Percentiles rank a stretch among this genome's conserved stretches.
Evolutionary conservation across 352 stramenopile species (phyloP).

Genomic region (Phytophthora aleatoria): DNA sequence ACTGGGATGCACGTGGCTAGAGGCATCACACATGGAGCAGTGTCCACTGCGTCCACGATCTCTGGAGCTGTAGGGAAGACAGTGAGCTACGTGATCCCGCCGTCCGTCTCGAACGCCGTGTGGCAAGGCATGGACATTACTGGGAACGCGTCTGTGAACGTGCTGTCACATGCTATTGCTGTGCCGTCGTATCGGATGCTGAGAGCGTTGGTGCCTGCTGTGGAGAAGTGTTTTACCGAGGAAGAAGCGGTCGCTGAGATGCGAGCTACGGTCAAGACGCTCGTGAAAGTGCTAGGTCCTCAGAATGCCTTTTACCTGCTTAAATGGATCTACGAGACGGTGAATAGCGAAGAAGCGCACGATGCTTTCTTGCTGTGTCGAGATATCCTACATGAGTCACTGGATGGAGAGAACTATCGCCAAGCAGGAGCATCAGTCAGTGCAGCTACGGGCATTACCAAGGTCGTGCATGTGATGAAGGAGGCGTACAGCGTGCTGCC

Average conservation of each 20-base stretch:
- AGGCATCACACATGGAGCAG: slow-evolving; percentile 50
- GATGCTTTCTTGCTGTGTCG: slow-evolving; percentile 71
- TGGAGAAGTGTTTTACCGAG: slow-evolving; percentile 52
- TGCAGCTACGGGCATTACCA: slow-evolving; percentile 47
- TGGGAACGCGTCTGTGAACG: slow-evolving; percentile 57
- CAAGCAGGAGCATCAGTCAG: slow-evolving; percentile 45
- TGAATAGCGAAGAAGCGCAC: slow-evolving; percentile 77
- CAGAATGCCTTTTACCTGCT: slow-evolving; percentile 80
- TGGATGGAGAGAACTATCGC: slow-evolving; percentile 71
- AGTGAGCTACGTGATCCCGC: slow-evolving; percentile 57
- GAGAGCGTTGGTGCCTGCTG: slow-evolving; percentile 46
- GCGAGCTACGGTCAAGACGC: slow-evolving; percentile 48
- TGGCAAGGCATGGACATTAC: slow-evolving; percentile 69
- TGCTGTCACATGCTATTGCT: slow-evolving; percentile 69
- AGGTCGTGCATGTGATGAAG: slow-evolving; percentile 49
- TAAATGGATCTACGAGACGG: slow-evolving; percentile 70
- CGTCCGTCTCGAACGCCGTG: slow-evolving; percentile 63
- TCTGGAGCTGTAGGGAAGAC: slow-evolving; percentile 58
- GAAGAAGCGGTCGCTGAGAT: slow-evolving; percentile 60
- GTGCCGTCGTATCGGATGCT: slow-evolving; percentile 74
- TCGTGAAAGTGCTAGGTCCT: slow-evolving; percentile 63
- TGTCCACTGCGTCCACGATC: slow-evolving; percentile 59
- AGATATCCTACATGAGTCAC: slow-evolving; percentile 62
- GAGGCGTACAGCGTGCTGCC: slow-evolving; percentile 61
- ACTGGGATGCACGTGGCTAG: slow-evolving; percentile 61